Conservation (phyloP, 1,284 basidiomycete genomes). For the Athelia sp. region DNA sequence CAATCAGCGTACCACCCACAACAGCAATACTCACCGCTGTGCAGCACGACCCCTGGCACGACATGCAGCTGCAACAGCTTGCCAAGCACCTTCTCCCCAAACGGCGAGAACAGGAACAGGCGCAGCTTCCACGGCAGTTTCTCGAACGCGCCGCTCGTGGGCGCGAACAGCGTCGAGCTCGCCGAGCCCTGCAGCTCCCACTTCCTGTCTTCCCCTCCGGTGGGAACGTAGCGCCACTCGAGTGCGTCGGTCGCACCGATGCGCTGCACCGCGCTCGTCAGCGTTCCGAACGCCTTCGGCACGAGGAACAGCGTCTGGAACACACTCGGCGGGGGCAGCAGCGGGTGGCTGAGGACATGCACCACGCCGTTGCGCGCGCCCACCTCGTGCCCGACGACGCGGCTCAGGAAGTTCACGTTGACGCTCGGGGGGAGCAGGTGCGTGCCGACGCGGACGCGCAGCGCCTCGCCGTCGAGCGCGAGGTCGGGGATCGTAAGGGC, state of each 20-base stretch:
- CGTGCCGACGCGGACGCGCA: conserved; percentile 52
- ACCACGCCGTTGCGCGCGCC: conserved; percentile 60
- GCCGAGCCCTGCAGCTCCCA: conserved; percentile 40
- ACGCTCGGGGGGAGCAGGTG: conserved; percentile 25
- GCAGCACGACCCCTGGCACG: conserved; percentile 51
- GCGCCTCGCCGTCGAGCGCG: conserved; percentile 45
- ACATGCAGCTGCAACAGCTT: conserved; percentile 69
- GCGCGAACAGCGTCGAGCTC: conserved; percentile 61
- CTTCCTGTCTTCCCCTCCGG: conserved; percentile 26
- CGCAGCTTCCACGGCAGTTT: conserved; percentile 51
- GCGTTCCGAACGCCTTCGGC: conserved; percentile 48
- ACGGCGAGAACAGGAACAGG: conserved; percentile 65
- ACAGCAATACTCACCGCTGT: conserved; percentile 37
- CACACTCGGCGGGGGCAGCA: conserved; percentile 58
- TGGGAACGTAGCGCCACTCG: conserved; percentile 39
- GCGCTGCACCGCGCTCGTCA: conserved; percentile 54
- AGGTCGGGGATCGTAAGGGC: conserved; percentile 47
- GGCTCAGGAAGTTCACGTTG: conserved; percentile 53
- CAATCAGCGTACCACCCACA: too few species aligned
- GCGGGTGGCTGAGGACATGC: conserved; percentile 55
- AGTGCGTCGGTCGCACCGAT: conserved; percentile 41
- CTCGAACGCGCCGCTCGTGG: conserved; percentile 60
- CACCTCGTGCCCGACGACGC: conserved; percentile 42
- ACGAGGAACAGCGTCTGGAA: conserved; percentile 56
- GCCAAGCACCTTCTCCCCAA: conserved; percentile 49